These are phyloP conservation scores for Bipolaris zeicola DNA, from an alignment of 2,329 filamentous ascomycete species.

Conservation along the genomic window DNA sequence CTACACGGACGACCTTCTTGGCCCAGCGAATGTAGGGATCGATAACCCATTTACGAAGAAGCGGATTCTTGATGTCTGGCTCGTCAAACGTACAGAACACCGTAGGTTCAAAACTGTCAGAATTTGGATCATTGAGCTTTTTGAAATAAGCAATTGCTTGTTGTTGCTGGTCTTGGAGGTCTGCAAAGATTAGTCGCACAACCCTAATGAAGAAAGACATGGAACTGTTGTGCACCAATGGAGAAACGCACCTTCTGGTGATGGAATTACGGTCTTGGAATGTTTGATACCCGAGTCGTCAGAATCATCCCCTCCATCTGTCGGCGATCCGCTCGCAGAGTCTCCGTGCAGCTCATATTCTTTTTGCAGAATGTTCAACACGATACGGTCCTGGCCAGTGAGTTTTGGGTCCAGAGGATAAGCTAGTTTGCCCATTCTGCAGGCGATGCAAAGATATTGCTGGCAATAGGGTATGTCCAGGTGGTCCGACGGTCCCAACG, in stretches of 20 bases:
- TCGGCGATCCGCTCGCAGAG: neutral
- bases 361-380: constrained; percentile 37
- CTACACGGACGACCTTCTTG: constrained; percentile 63
- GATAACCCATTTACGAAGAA: constrained; percentile 56
- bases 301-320: constrained; percentile 29
- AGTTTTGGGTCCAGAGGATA: constrained; percentile 41
- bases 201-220: neutral
- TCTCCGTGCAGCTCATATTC: constrained; percentile 32
- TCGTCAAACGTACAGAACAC: constrained; percentile 61
- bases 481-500: neutral
- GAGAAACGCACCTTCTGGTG: constrained; percentile 35
- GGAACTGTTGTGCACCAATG: neutral
- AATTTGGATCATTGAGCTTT: constrained; percentile 56
- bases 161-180: constrained; percentile 38
- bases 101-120: constrained; percentile 60
- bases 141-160: constrained; percentile 54
- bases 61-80: constrained; percentile 48
- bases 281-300: constrained; percentile 34
- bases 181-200: constrained; percentile 18
- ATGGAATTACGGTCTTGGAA: constrained; percentile 34
- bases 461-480: neutral
- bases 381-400: constrained; percentile 38
- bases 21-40: constrained; percentile 65
- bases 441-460: constrained; percentile 6
- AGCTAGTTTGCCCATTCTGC: constrained; percentile 37